A percentile compares a stretch with the other conserved stretches of the same genome.
Evolutionary conservation across 2,329 filamentous ascomycete genomes (phyloP).

Genomic region (Colletotrichum tropicicola): DNA sequence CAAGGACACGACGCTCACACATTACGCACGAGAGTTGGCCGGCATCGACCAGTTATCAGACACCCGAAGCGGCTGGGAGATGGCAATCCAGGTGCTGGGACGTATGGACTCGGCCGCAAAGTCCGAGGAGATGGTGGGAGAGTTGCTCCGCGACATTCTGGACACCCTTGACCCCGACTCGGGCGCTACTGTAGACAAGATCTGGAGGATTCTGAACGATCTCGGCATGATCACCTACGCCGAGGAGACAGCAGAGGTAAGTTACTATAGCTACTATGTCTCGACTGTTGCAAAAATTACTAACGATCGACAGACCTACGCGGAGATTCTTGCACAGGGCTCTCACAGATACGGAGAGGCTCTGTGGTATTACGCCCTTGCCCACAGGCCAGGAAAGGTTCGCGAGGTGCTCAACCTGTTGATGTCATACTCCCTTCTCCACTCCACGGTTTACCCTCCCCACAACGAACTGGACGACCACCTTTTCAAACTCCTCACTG

Average conservation of each 20-base stretch:
- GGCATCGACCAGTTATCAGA: constrained; percentile 59
- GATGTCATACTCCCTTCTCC: constrained; percentile 86
- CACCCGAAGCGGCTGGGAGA: constrained; percentile 82
- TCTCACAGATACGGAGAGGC: constrained; percentile 86
- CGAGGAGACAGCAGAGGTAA: constrained; percentile 83
- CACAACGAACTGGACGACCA: constrained; percentile 76
- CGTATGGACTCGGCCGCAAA: constrained; percentile 78
- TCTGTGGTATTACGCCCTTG: constrained; percentile 89
- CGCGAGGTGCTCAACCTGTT: constrained; percentile 87
- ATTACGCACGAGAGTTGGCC: constrained; percentile 77
- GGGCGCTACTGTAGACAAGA: constrained; percentile 78
- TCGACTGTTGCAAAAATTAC: not conserved
- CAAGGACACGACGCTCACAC: constrained; percentile 81
- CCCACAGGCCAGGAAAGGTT: constrained; percentile 80
- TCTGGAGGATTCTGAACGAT: constrained; percentile 80
- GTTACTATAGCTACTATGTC: constrained; percentile 36
- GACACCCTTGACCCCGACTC: constrained; percentile 70
- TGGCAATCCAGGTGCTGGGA: constrained; percentile 84
- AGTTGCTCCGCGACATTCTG: constrained; percentile 76
- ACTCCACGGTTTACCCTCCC: constrained; percentile 83
- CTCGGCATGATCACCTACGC: constrained; percentile 83
- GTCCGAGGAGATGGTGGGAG: constrained; percentile 78
- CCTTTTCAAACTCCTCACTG: constrained; percentile 74
- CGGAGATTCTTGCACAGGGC: constrained; percentile 76
- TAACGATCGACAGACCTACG: constrained; percentile 73